phyloP scores from a whole-genome alignment of 2,329 filamentous ascomycete genomes.

The Herpotrichia juniperi region DNA sequence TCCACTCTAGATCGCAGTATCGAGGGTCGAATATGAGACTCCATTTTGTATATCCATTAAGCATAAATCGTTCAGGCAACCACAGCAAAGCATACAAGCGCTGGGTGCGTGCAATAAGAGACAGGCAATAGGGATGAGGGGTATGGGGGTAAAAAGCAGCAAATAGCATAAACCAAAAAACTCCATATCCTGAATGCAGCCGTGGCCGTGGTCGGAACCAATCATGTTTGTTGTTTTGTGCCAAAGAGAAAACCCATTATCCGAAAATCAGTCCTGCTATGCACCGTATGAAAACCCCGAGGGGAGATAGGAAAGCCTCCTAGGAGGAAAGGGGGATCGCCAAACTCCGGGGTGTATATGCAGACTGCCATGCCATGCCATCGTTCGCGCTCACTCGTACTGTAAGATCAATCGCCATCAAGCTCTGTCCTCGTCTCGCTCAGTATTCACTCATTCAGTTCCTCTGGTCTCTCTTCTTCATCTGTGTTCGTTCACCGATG shows the following conservation, averaged over 20 bases:
- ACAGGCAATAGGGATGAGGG: not conserved
- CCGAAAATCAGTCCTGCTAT: not conserved
- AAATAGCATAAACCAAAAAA: not conserved
- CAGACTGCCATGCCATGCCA: constrained; percentile 1
- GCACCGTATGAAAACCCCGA: not conserved
- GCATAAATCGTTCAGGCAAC: constrained; percentile 1
- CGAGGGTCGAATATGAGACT: constrained; percentile 1
- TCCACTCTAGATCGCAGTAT: not conserved
- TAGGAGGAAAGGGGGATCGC: not conserved
- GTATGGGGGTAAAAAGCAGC: not conserved
- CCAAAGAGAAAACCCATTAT: not conserved
- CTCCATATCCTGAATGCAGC: constrained; percentile 2
- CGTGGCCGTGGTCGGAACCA: not conserved
- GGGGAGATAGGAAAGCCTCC: not conserved
- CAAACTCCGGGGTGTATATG: constrained; percentile 3
- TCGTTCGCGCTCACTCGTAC: not conserved
- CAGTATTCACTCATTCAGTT: not conserved
- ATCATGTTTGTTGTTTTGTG: not conserved
- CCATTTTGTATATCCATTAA: constrained; percentile 5
- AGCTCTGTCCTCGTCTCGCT: not conserved
- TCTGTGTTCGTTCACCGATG: constrained; percentile 22
- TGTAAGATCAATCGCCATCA: not conserved
- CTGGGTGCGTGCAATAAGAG: too few relatives aligned
- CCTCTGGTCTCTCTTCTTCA: not conserved
- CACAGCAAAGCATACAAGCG: not conserved